Conservation (phyloP, 495 filamentous ascomycete genomes). For the Tuber melanosporum region DNA sequence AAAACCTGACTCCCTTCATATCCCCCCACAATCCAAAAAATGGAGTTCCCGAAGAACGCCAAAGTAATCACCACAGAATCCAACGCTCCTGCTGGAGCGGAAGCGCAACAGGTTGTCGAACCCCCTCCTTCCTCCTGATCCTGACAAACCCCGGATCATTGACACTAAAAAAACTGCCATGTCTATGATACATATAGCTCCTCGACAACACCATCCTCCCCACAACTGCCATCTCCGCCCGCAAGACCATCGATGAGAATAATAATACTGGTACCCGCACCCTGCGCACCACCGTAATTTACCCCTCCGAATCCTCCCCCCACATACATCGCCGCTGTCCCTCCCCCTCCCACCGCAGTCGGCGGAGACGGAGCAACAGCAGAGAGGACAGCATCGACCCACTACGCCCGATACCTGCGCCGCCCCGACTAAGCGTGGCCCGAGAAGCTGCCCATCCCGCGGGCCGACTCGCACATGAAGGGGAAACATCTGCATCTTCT, state of each 20-base stretch:
- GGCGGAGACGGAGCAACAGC: background rate
- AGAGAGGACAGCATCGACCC: background rate
- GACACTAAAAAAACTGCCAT: background rate
- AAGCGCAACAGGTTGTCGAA: background rate
- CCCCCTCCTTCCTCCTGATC: background rate
- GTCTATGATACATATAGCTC: background rate
- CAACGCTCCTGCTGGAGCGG: background rate
- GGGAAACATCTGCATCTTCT: background rate
- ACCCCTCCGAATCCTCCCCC: background rate
- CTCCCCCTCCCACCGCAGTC: background rate
- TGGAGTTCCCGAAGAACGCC: background rate
- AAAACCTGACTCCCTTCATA: background rate
- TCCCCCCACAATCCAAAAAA: background rate
- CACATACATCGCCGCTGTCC: background rate
- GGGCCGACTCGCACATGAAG: slow-evolving; percentile 6
- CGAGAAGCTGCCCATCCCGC: slow-evolving; percentile 1
- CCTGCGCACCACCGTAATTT: background rate
- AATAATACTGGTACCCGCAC: background rate
- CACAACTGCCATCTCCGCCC: background rate
- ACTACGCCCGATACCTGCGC: background rate
- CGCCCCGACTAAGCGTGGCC: background rate
- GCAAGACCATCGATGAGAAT: background rate
- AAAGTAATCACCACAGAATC: background rate
- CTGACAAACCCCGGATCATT: background rate
- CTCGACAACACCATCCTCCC: background rate